phyloP scores from a whole-genome alignment of 2,329 filamentous ascomycete species.

The Venturia effusa region DNA sequence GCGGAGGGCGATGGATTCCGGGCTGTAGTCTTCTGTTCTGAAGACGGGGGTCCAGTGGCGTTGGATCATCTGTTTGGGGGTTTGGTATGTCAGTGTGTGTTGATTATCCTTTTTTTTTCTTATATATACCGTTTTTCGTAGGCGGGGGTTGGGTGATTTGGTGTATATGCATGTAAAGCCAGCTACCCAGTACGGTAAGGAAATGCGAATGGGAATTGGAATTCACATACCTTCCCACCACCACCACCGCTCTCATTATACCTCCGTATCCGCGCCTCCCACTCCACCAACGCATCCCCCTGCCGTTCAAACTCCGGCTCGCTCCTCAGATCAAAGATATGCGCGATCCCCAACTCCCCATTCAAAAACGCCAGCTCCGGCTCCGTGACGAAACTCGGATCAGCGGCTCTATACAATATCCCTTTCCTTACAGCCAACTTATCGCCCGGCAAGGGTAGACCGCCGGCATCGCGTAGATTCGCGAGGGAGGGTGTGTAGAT shows the following conservation, averaged over 20 bases:
- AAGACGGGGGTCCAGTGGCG: conserved; percentile 53
- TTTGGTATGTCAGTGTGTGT: too few relatives aligned
- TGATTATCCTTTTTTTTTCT: too few relatives aligned
- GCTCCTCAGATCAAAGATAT: conserved; percentile 56
- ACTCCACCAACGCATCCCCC: conserved; percentile 25
- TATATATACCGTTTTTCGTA: too few relatives aligned
- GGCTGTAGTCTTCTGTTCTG: conserved; percentile 46
- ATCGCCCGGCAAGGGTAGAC: conserved; percentile 18
- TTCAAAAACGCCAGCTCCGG: conserved; percentile 6
- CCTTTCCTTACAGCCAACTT: conserved; percentile 14
- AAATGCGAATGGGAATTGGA: too few relatives aligned
- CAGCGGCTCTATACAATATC: conserved; percentile 4
- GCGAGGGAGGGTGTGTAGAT: conserved; percentile 21
- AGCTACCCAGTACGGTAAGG: too few relatives aligned
- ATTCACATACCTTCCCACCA: conserved; percentile 3
- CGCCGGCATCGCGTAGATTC: conserved; percentile 26
- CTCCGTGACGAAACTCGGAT: conserved; percentile 1
- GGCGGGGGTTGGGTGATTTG: too few relatives aligned
- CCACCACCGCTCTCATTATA: background rate
- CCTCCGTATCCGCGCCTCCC: conserved; percentile 16
- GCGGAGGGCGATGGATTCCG: conserved; percentile 50
- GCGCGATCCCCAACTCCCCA: conserved; percentile 45
- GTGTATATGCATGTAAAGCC: too few relatives aligned
- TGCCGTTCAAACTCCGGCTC: conserved; percentile 15
- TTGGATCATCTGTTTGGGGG: background rate